Evolutionary conservation across 768 basidiomycete genomes (phyloP), one percentile per base, ranked within the genome.

Genomic region (Royoungia palumana): DNA sequence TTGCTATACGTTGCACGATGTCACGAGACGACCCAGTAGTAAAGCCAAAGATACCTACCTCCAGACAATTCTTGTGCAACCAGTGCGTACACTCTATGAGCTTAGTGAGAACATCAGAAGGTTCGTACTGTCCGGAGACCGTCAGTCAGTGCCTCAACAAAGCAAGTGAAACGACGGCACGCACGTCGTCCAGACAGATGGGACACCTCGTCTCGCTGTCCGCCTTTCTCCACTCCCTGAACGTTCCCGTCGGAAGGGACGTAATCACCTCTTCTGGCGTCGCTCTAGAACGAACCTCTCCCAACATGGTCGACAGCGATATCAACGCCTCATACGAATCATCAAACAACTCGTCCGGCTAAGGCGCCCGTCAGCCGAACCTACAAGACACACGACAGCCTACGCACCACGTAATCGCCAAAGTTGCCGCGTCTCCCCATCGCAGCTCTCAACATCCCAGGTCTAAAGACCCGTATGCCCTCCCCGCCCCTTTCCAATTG

Each of bases 121-220:
- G 70, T 44, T 72, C 68, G 54, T 91, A 92, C 89, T 91, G 46
- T 40, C 51, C 38, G 38, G 49, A 56, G 24, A 42, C 34, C n/a
- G 19, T 53, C 36, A 56, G 30, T 21, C 20, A 7, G 35, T 10
- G 37, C 17, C 1, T 10, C 8, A 1, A 30, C 6, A 2, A n/a
- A 27, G 11, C 13, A 13, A 34, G 24, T 6, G 14, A 16, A 32
- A 14, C 9, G 6, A 27, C 9, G n/a, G 8, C 1, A 75, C 86
- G 45, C 60, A 89, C 89, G 67, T 92, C 89, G 53, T 91, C 89
- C 54, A 91, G 67, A 60, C 89, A 92, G 45, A 92, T 91, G 2
- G 89, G 88, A 65, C 89, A 92, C 38, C 87, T 76, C 47, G 78
- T 71, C 54, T 91, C 89, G 47, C 82, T 81, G 34, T 83, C 83